Percentiles rank a stretch among this genome's conserved stretches.
Conservation (phyloP, 371 early-diverging fungal genomes). For the Actinomortierella wolfii region DNA sequence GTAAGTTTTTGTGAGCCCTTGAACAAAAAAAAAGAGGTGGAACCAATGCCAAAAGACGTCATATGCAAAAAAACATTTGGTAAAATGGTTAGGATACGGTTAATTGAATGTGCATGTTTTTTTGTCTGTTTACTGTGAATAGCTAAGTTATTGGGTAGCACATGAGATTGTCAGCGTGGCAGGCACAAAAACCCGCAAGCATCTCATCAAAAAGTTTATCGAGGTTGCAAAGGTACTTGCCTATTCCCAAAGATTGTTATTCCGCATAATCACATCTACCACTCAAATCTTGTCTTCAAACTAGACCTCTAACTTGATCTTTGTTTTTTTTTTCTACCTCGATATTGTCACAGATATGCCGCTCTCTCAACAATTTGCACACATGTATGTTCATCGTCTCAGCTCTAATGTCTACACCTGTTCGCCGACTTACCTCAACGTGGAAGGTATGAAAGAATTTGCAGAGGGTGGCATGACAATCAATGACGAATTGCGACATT, state of each 20-base stretch:
- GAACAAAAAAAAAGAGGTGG: too few relatives aligned
- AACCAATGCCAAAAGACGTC: too few relatives aligned
- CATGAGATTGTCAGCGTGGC: constrained; percentile 52
- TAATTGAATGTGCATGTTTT: not conserved
- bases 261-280: too few relatives aligned
- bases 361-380: constrained; percentile 52
- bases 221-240: constrained; percentile 51
- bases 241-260: too few relatives aligned
- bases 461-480: not conserved
- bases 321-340: too few relatives aligned
- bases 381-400: constrained; percentile 55
- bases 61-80: too few relatives aligned
- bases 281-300: too few relatives aligned
- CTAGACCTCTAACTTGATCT: too few relatives aligned
- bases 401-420: constrained; percentile 54
- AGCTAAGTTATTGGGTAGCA: constrained; percentile 60
- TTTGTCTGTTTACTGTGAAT: constrained; percentile 4
- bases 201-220: constrained; percentile 57
- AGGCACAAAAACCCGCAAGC: constrained; percentile 45
- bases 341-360: constrained; percentile 32
- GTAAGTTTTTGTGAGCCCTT: constrained; percentile 8
- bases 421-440: constrained; percentile 50
- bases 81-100: too few relatives aligned
- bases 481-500: too few relatives aligned
- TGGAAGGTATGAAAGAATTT: constrained; percentile 42